Percentiles rank a stretch among this genome's conserved stretches.
phyloP scores from a whole-genome alignment of 306 rosid species.

The Cicer pinnatifidum region DNA sequence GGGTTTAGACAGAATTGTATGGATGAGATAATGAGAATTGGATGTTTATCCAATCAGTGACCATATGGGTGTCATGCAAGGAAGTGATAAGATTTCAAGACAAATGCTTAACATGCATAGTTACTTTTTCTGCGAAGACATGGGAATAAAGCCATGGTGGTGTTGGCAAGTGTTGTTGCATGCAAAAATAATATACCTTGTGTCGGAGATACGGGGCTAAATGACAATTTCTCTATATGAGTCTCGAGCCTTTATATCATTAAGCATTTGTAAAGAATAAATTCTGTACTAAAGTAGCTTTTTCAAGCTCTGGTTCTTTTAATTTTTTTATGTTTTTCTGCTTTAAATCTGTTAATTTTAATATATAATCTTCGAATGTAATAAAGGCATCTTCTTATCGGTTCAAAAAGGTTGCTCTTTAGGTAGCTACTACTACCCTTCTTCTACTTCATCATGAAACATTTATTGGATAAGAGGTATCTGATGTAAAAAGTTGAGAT shows the following conservation, averaged over 20 bases:
- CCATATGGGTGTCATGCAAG: slow-evolving; percentile 49
- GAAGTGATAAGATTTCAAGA: slow-evolving; percentile 52
- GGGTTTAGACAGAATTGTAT: slow-evolving; percentile 43
- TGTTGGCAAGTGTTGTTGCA: slow-evolving; percentile 43
- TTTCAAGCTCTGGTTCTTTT: slow-evolving; percentile 37
- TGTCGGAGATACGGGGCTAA: slow-evolving; percentile 70
- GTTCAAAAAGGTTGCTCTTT: slow-evolving; percentile 30
- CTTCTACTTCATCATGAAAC: slow-evolving; percentile 35
- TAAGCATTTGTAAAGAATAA: slow-evolving; percentile 46
- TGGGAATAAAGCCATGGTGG: slow-evolving; percentile 48
- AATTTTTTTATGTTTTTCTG: not conserved
- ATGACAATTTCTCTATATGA: slow-evolving; percentile 55
- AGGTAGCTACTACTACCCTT: slow-evolving; percentile 29
- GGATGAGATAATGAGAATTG: slow-evolving; percentile 43
- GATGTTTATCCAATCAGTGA: slow-evolving; percentile 36
- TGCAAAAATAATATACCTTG: slow-evolving; percentile 51
- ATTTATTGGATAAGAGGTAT: slow-evolving; percentile 30
- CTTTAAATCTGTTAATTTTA: slow-evolving; percentile 5
- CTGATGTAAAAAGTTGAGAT: slow-evolving; percentile 19
- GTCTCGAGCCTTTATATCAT: slow-evolving; percentile 29
- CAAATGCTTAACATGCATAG: slow-evolving; percentile 54
- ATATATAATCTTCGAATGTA: slow-evolving; percentile 14
- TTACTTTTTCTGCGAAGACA: slow-evolving; percentile 48
- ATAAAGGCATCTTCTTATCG: not conserved
- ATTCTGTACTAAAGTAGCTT: slow-evolving; percentile 45